Conservation (phyloP, 2,329 filamentous ascomycete genomes). For the Tolypocladium inflatum region DNA sequence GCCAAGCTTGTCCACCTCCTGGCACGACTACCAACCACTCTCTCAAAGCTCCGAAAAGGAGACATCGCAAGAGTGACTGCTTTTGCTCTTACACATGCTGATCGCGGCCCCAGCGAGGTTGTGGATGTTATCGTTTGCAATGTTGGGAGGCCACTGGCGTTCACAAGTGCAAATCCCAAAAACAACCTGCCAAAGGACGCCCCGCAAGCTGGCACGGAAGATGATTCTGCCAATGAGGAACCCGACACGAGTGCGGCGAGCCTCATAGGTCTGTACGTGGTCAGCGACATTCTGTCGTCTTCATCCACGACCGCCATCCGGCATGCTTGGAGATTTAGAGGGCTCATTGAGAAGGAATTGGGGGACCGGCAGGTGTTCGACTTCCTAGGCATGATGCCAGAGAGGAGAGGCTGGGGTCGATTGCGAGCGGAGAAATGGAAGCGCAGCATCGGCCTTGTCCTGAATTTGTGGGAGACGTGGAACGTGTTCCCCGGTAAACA, state of each 20-base stretch:
- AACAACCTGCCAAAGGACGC: conserved; percentile 27
- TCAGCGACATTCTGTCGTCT: conserved; percentile 69
- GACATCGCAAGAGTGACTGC: conserved; percentile 79
- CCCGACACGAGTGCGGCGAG: conserved; percentile 62
- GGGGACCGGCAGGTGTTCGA: conserved; percentile 63
- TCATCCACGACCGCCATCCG: conserved; percentile 67
- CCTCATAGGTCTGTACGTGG: conserved; percentile 71
- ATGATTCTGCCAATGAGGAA: conserved; percentile 28
- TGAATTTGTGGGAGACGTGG: conserved; percentile 64
- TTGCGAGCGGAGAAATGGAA: conserved; percentile 80
- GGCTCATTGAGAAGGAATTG: conserved; percentile 67
- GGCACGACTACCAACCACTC: conserved; percentile 68
- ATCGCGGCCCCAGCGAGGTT: conserved; percentile 77
- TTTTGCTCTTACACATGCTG: conserved; percentile 84
- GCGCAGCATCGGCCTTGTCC: conserved; percentile 58
- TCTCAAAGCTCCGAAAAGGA: conserved; percentile 67
- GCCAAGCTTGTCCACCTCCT: conserved; percentile 77
- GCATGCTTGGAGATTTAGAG: conserved; percentile 79
- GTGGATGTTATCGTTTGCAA: conserved; percentile 84
- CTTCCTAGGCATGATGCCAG: conserved; percentile 62
- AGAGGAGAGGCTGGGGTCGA: conserved; percentile 67
- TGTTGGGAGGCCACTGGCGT: conserved; percentile 64
- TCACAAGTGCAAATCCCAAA: conserved; percentile 60
- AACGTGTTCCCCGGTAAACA: conserved; percentile 67
- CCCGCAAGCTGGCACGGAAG: conserved; percentile 18